Conservation (phyloP, 306 rosid genomes). For the Corylus avellana region DNA sequence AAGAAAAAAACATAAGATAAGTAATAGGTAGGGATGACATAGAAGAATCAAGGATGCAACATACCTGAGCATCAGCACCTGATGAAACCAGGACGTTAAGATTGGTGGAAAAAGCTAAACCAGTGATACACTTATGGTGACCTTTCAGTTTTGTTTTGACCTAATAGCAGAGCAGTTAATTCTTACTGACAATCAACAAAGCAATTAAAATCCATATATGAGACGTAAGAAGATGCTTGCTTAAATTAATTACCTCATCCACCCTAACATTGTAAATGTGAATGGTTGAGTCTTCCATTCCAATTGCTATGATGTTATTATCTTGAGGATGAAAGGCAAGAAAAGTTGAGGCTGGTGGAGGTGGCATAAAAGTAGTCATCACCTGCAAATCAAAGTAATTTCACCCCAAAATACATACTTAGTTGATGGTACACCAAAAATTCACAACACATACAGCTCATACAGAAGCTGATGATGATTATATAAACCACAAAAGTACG, state of each 20-base stretch:
- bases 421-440: background rate
- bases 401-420: background rate
- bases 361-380: conserved; percentile 81
- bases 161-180: conserved; percentile 32
- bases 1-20: background rate
- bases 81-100: conserved; percentile 78
- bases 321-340: conserved; percentile 84
- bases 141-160: conserved; percentile 77
- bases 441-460: conserved; percentile 1
- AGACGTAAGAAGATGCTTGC: background rate
- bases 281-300: conserved; percentile 90
- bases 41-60: conserved; percentile 24
- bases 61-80: conserved; percentile 84
- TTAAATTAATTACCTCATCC: conserved; percentile 61
- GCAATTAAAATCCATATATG: conserved; percentile 1
- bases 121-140: conserved; percentile 74
- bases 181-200: conserved; percentile 17
- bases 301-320: conserved; percentile 91
- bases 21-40: too few species aligned
- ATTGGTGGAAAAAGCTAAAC: conserved; percentile 78
- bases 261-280: conserved; percentile 76
- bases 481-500: background rate
- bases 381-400: conserved; percentile 48
- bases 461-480: background rate
- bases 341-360: conserved; percentile 79